Evolutionary conservation across 768 basidiomycete genomes (phyloP), one percentile per base, ranked within the genome.

Genomic region (Suillus brevipes): DNA sequence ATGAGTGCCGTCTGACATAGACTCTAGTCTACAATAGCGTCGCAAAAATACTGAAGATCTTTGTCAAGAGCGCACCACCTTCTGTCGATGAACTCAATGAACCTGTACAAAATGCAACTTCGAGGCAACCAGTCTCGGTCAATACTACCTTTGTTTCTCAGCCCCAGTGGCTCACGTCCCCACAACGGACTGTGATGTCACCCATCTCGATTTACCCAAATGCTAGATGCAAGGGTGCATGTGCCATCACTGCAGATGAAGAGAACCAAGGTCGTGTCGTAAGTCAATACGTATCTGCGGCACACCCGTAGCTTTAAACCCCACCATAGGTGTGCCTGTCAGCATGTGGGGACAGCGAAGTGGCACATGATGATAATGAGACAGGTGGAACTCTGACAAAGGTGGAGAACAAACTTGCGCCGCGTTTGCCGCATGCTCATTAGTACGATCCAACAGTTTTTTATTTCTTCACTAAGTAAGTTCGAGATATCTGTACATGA

Each of bases 261-360:
- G 50, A 62, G 34, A 20, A 25, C 13, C 49, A 53, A 52, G 61
- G 45, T 36, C 45, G 25, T 42, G 73, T 75, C 2, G 73, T 75
- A 49, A 5, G 61, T 53, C n/a, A 56, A 14, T 31, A 23, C 12
- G 9, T 18, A 25, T 34, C 34, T 25, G 2, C 6, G 13, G 34
- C 50, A 18, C 38, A 23, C 28, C 9, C 38, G 3, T 37, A 18
- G 16, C 50, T 31, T 6, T 25, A 37, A 23, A 3, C 23, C 36
- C 6, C 13, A 14, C 3, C 0, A 14, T 20, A 75, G 73, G 69
- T 76, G 12, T 76, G 68, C 45, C 40, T 76, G 23, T 73, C 73
- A 0, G 71, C 74, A 6, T 75, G 73, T 53, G 68, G 69, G 13
- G 73, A 76, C n/a, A 59, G 57, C 14, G 72, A 75, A 6, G 4